These are phyloP conservation scores for Fraxinus baroniana DNA, from an alignment of 305 asterid species.

Conservation along the genomic window DNA sequence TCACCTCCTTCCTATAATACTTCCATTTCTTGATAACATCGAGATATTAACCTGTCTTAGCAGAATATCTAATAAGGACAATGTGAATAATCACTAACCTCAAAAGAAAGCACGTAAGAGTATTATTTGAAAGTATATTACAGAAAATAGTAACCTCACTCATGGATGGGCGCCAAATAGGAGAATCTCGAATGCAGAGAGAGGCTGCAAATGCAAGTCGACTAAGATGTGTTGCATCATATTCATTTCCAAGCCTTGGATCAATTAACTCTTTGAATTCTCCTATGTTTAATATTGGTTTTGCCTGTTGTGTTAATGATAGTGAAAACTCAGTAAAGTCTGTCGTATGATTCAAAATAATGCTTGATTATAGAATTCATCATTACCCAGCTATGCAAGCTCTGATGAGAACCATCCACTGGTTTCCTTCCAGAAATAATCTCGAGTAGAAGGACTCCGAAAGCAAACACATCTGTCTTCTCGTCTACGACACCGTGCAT, in stretches of 20 bases:
- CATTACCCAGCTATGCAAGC: conserved; percentile 93
- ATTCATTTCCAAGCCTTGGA: conserved; percentile 61
- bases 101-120: background rate
- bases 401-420: conserved; percentile 80
- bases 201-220: conserved; percentile 79
- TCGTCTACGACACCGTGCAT: conserved; percentile 97
- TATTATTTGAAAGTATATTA: background rate
- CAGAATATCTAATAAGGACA: too few relatives aligned
- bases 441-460: background rate
- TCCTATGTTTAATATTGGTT: conserved; percentile 68
- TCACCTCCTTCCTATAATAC: background rate
- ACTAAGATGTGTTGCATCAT: conserved; percentile 50
- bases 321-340: background rate
- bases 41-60: too few relatives aligned
- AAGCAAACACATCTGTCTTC: conserved; percentile 65
- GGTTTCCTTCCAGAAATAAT: conserved; percentile 22
- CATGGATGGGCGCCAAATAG: conserved; percentile 87
- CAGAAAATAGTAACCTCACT: conserved; percentile 57
- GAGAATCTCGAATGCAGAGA: conserved; percentile 79
- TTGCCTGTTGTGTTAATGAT: conserved; percentile 50
- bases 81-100: background rate
- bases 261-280: conserved; percentile 62
- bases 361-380: background rate
- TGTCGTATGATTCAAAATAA: background rate
- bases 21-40: too few relatives aligned